Percentiles rank a stretch among this genome's conserved stretches.
Evolutionary conservation across 768 basidiomycete species (phyloP).

Genomic region (Lentinula lateritia): DNA sequence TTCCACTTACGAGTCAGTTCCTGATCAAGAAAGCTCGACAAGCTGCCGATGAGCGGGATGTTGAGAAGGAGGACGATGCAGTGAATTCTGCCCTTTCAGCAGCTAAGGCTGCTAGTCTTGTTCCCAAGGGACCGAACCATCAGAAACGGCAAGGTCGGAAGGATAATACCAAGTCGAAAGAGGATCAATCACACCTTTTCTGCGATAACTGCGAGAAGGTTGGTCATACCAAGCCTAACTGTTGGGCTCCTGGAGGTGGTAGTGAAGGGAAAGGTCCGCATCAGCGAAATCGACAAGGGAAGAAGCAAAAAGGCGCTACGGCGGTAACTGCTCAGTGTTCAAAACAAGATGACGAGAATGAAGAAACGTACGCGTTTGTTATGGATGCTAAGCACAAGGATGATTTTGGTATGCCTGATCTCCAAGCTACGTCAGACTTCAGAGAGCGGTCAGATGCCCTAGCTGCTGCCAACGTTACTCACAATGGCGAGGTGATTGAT

Average conservation of each 20-base stretch:
- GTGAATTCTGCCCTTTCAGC: neutral
- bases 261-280: conserved; percentile 16
- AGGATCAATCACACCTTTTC: neutral
- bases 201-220: neutral
- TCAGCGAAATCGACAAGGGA: conserved; percentile 12
- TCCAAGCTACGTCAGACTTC: conserved; percentile 10
- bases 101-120: neutral
- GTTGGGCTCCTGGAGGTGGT: conserved; percentile 28
- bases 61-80: neutral
- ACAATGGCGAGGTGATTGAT: conserved; percentile 18
- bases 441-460: neutral
- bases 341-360: conserved; percentile 2
- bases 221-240: conserved; percentile 21
- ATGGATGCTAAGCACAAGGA: neutral
- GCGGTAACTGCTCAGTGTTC: neutral
- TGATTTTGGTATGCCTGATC: neutral
- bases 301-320: neutral
- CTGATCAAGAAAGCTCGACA: neutral
- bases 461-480: neutral
- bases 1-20: neutral
- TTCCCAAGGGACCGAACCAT: neutral
- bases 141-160: neutral
- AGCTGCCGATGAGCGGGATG: neutral
- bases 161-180: neutral
- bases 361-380: neutral